Evolutionary conservation across 306 rosid species (phyloP).

Genomic region (Cucurbita ficifolia): DNA sequence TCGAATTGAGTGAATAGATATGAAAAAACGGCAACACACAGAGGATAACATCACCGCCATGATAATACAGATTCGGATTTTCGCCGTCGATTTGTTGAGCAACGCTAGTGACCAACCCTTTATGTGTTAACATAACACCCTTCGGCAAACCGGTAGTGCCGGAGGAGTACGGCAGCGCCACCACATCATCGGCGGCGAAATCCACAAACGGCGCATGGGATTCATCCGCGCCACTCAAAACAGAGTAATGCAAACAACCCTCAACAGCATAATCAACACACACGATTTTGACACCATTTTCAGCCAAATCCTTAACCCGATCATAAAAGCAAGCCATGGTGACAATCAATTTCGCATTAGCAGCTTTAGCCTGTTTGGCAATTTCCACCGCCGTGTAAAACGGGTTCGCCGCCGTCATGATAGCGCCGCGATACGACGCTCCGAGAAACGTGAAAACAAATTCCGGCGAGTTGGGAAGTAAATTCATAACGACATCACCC

Average conservation of each 20-base stretch:
- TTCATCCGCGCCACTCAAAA: constrained; percentile 17
- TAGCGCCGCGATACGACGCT: constrained; percentile 43
- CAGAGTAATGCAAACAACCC: constrained; percentile 35
- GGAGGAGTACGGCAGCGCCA: constrained; percentile 72
- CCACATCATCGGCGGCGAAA: constrained; percentile 29
- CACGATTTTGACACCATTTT: constrained; percentile 14
- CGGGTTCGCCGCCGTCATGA: constrained; percentile 59
- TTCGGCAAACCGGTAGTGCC: constrained; percentile 72
- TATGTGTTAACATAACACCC: constrained; percentile 80
- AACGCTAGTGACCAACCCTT: constrained; percentile 52
- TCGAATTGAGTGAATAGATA: constrained; percentile 65
- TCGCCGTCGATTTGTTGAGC: constrained; percentile 75
- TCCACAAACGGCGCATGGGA: constrained; percentile 11
- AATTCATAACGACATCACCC: constrained; percentile 46
- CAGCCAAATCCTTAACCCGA: constrained; percentile 33
- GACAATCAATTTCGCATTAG: constrained; percentile 31
- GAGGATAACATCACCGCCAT: constrained; percentile 32
- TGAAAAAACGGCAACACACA: constrained; percentile 68
- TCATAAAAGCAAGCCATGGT: constrained; percentile 34
- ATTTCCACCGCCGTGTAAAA: constrained; percentile 42
- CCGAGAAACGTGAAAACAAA: constrained; percentile 48
- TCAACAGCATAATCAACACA: constrained; percentile 23
- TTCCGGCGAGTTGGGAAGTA: constrained; percentile 62
- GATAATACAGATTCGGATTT: constrained; percentile 53
- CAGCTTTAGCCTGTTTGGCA: constrained; percentile 50